Conservation (phyloP, 2,329 filamentous ascomycete species). For the Diaporthe australafricana region DNA sequence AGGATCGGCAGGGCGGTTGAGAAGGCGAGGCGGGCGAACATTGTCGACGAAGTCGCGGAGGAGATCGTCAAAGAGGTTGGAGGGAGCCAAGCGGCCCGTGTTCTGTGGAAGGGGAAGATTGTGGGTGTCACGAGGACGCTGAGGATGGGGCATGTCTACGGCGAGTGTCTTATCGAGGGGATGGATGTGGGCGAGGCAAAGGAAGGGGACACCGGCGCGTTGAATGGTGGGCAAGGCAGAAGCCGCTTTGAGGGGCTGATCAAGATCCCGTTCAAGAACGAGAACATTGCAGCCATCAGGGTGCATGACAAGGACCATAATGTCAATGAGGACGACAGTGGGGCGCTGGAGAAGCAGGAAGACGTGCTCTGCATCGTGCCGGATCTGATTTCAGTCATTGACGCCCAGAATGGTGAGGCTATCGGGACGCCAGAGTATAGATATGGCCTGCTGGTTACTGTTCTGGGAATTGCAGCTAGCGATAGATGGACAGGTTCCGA, state of each 20-base stretch:
- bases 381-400: slow-evolving; percentile 67
- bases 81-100: slow-evolving; percentile 61
- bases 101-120: slow-evolving; percentile 75
- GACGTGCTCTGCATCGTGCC: slow-evolving; percentile 65
- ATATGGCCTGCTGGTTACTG: slow-evolving; percentile 63
- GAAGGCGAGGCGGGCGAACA: slow-evolving; percentile 59
- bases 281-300: slow-evolving; percentile 73
- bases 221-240: slow-evolving; percentile 40
- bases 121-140: slow-evolving; percentile 68
- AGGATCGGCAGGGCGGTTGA: slow-evolving; percentile 71
- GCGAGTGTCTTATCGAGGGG: slow-evolving; percentile 67
- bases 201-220: slow-evolving; percentile 38
- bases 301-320: slow-evolving; percentile 36
- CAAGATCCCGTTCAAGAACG: slow-evolving; percentile 77
- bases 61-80: slow-evolving; percentile 69
- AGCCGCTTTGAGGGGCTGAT: slow-evolving; percentile 57
- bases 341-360: slow-evolving; percentile 52
- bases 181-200: slow-evolving; percentile 48
- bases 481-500: slow-evolving; percentile 58
- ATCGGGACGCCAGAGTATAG: slow-evolving; percentile 68
- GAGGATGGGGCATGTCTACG: slow-evolving; percentile 69
- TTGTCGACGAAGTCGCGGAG: slow-evolving; percentile 66
- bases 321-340: slow-evolving; percentile 40
- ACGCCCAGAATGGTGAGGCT: slow-evolving; percentile 66
- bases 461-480: slow-evolving; percentile 59